Base-by-base conservation (phyloP, 139 green algal genomes). In the Picochlorum sp. region DNA sequence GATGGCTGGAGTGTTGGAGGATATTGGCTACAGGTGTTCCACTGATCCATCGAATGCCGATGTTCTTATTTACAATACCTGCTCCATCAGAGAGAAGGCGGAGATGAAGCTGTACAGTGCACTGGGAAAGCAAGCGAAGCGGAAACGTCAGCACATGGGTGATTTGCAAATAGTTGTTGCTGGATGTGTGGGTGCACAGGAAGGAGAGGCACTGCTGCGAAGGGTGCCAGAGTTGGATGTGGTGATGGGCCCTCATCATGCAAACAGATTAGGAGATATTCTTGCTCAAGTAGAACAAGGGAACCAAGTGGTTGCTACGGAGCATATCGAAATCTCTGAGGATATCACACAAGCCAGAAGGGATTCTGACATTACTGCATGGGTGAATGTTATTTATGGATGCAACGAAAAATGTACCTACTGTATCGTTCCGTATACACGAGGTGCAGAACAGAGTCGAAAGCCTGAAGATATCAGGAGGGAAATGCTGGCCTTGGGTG, bases 321-420 rank as follows among this genome's bases (percentile, higher is more conserved):
- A 96, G 28, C 73, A 84, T 15, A 82, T 90, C 16, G 70, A 87
- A 28, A 90, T 97, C 18, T 44, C 74, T 51, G 93, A 99, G 75
- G 91, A 98, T 70, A 90, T 98, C 58, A 77, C 91, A 4, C 78
- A 79, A 20, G 88, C 92, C 6, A 69, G 88, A 15, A 76, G 89
- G 30, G 86, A 93, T 69, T 90, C 80, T 13, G 69, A 86, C 64
- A 70, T 97, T 50, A 95, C 88, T 1, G 93, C 93, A 15, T 99
- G 93, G 90, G 93, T 99, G 34, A 98, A 97, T 76, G 87, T 95
- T n/a, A 98, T 97, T 65, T 95, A 97, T 67, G 93, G 93, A 52
- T 99, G 93, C 87, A 97, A 99, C 70, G 93, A 99, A 57, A 85
- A 83, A 55, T 99, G 93, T 83, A 90, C 88, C 20, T 99, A 98